Base-by-base conservation (phyloP, 805 yeast genomes). In the Ogataea corticis region DNA sequence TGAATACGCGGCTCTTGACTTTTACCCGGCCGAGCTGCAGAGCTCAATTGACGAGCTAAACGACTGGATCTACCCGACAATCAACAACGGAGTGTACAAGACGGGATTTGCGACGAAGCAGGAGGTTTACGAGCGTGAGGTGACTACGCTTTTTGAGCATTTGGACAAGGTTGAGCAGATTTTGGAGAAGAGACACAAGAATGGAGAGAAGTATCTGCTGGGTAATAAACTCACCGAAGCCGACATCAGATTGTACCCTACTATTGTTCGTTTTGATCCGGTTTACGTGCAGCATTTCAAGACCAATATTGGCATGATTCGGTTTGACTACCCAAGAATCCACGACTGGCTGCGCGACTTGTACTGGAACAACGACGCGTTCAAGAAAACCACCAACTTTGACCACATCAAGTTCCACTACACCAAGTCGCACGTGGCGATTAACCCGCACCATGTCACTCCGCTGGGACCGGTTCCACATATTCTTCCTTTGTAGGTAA, bases 231-330 rank as follows among this genome's bases (percentile, higher is more conserved):
- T 92, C 44, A 91, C 97, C 2, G 97, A 92, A 69, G 96, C 96
- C 6, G 99, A 92, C 65, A 74, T 92, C 46, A 76, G 97, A 53
- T 77, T 92, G 40, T 92, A 70, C 70, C 82, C 97, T 18, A 92
- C 98, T 2, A 83, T 92, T 48, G 74, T 89, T 35, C 80, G 99
- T 58, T 92, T 92, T 59, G 98, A 92, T 65, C 86, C 95, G 1
- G 96, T 90, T 17, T 92, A 92, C 62, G 92, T 85, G 43, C 96
- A 91, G 67, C 97, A 92, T 66, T 94, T 92, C 79, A 94, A 92
- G 69, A 87, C 96, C 66, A 92, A 92, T 66, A 66, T 89, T 50
- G 83, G 83, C 38, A 85, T 83, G 73, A 86, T 92, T 57, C 79
- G 97, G 61, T 65, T 59, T 34, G 87, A 88, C 52, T 92, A 80